Conservation (phyloP, 208 protist species). For the Crithidia bombi region DNA sequence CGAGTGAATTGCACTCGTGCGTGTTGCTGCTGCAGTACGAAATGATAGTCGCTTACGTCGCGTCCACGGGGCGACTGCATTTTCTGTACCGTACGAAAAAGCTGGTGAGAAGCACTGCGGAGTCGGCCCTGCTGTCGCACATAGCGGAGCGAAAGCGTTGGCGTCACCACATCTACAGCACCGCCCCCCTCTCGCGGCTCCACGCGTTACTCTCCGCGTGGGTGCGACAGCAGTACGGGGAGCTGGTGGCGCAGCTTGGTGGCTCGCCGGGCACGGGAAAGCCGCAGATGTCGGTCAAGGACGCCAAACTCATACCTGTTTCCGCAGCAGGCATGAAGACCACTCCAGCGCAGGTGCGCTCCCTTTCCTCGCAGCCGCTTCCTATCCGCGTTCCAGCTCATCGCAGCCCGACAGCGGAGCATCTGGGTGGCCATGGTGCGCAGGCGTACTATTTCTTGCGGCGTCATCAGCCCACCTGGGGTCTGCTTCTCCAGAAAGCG, state of each 20-base stretch:
- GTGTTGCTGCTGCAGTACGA: conserved; percentile 24
- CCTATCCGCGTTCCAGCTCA: neutral
- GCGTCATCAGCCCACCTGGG: conserved; percentile 29
- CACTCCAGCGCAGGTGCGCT: neutral
- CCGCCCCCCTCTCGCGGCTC: conserved; percentile 10
- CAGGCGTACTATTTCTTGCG: conserved; percentile 43
- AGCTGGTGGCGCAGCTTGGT: conserved; percentile 20
- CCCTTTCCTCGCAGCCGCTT: neutral
- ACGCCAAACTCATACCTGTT: neutral
- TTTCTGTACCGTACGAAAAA: neutral
- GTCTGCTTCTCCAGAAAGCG: conserved; percentile 25
- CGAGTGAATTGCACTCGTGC: conserved; percentile 23
- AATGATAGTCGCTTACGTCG: conserved; percentile 26
- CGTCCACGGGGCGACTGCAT: conserved; percentile 17
- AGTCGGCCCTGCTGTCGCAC: neutral
- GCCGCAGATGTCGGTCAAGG: no score
- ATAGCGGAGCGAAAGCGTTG: neutral
- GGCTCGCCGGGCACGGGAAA: neutral
- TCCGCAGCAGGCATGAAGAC: neutral
- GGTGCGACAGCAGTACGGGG: conserved; percentile 23
- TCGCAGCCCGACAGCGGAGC: conserved; percentile 3
- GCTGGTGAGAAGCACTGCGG: neutral
- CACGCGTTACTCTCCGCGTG: conserved; percentile 27
- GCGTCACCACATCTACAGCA: conserved; percentile 23
- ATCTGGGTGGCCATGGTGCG: conserved; percentile 15